These are phyloP conservation scores for Ceriops tagal DNA, from an alignment of 345 rosid species.

Conservation along the genomic window DNA sequence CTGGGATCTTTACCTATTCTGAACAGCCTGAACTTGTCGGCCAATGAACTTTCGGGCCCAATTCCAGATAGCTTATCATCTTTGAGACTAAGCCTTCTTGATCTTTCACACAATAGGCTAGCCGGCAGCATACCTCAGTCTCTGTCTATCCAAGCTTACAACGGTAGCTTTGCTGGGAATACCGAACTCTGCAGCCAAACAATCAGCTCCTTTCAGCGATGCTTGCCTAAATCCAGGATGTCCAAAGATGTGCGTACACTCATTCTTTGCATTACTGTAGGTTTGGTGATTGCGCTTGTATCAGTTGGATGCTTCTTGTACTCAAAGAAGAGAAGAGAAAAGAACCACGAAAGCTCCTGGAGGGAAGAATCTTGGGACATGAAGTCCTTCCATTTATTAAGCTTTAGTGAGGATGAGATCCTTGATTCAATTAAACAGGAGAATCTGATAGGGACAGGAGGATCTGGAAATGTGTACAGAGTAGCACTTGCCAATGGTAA, in stretches of 20 bases:
- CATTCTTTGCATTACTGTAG: conserved; percentile 48
- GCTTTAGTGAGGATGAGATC: conserved; percentile 72
- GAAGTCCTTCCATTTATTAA: conserved; percentile 66
- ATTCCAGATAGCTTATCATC: conserved; percentile 69
- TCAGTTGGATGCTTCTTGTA: conserved; percentile 50
- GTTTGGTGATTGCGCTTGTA: conserved; percentile 43
- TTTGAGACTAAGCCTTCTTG: conserved; percentile 74
- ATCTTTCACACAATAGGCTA: conserved; percentile 62
- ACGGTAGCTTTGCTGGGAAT: conserved; percentile 70
- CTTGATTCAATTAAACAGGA: conserved; percentile 80
- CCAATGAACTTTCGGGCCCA: conserved; percentile 56
- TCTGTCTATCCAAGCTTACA: conserved; percentile 62
- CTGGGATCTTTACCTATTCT: conserved; percentile 64
- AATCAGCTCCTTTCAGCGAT: conserved; percentile 48
- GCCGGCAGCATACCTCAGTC: conserved; percentile 64
- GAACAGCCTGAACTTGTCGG: conserved; percentile 67
- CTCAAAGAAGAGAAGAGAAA: conserved; percentile 48
- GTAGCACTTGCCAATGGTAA: conserved; percentile 58
- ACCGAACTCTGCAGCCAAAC: conserved; percentile 65
- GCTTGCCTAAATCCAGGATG: conserved; percentile 41
- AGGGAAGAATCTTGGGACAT: conserved; percentile 80
- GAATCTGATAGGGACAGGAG: conserved; percentile 87
- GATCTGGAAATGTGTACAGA: conserved; percentile 81
- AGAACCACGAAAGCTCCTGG: conserved; percentile 43
- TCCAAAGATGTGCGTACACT: conserved; percentile 41